Base-by-base conservation (phyloP, 2,329 filamentous ascomycete genomes). In the Orbilia oligospora region DNA sequence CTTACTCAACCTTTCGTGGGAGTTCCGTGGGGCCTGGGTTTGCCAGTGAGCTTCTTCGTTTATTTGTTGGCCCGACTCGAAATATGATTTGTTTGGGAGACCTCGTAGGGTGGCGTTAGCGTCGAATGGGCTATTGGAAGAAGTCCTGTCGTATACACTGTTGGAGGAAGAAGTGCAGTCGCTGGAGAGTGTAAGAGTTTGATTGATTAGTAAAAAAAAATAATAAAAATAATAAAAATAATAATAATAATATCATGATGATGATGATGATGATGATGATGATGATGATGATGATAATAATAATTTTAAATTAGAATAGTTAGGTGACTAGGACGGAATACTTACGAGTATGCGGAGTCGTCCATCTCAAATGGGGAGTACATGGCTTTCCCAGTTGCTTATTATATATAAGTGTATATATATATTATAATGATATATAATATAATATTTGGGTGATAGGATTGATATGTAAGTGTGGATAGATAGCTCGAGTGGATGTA, bases 341-440 rank as follows among this genome's bases (percentile, higher is more conserved):
- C 75, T 64, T 71, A 78, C 75, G 75, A 78, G 64, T 68, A 78
- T 20, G 75, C 63, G 9, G 75, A 41, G 14, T 78, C 75, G 38
- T 78, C 75, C 75, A 78, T 78, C 20, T 78, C 75, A 58, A 71
- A 78, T 53, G 68, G 67, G 18, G 75, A 78, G 56, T 72, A 72
- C 75, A 72, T 76, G 44, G 48, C 22, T 30, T 48, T 20, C 30
- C 48, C 33, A 24, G 64, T 22, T 10, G 20, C 18, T 49, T n/a
- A n/a, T n/a, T n/a, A n/a, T n/a, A n/a, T n/a, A n/a, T n/a, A n/a
- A n/a, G n/a, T n/a, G n/a, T n/a, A n/a, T n/a, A n/a, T n/a, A n/a
- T n/a, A n/a, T n/a, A n/a, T n/a, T n/a, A n/a, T n/a, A n/a, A n/a
- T n/a, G n/a, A n/a, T n/a, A n/a, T 22, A 33, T 53, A 33, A 22